Evolutionary conservation across 2,329 filamentous ascomycete species (phyloP).

Genomic region (Calonectria pseudoreteaudii): DNA sequence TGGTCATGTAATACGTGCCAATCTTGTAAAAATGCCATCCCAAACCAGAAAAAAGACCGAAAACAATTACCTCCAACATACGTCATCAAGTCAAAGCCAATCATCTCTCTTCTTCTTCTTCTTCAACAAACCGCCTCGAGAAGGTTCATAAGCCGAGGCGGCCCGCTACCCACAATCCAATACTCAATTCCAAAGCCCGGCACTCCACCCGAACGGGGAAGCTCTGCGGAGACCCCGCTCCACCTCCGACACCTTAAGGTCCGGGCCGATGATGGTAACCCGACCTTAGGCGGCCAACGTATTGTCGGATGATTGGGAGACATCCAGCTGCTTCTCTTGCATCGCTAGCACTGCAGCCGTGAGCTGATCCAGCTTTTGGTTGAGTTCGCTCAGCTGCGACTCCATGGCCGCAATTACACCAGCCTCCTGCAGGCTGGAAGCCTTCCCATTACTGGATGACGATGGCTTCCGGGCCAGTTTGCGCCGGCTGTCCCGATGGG

Average conservation of each 20-base stretch:
- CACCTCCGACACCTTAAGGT: background rate
- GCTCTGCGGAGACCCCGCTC: conserved; percentile 1
- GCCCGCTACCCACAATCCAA: background rate
- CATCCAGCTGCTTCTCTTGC: conserved; percentile 51
- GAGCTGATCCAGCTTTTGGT: conserved; percentile 69
- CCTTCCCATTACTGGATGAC: conserved; percentile 27
- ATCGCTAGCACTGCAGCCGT: conserved; percentile 64
- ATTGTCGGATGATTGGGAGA: background rate
- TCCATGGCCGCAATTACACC: conserved; percentile 58
- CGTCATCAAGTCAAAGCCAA: background rate
- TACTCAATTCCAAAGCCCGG: background rate
- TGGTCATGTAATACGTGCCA: conserved; percentile 3
- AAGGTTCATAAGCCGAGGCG: conserved; percentile 1
- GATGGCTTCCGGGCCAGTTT: conserved; percentile 33
- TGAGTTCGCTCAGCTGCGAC: conserved; percentile 65
- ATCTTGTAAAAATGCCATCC: conserved; percentile 1
- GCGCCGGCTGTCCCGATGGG: conserved; percentile 33
- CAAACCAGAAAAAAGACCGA: background rate
- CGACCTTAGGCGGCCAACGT: conserved; percentile 17
- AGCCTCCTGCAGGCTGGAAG: conserved; percentile 48
- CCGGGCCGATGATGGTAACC: background rate
- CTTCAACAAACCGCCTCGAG: background rate
- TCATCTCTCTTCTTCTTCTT: background rate
- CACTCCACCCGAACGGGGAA: background rate
- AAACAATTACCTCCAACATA: background rate